Conservation (phyloP, 2,329 filamentous ascomycete species). For the Sporothrix inflata region DNA sequence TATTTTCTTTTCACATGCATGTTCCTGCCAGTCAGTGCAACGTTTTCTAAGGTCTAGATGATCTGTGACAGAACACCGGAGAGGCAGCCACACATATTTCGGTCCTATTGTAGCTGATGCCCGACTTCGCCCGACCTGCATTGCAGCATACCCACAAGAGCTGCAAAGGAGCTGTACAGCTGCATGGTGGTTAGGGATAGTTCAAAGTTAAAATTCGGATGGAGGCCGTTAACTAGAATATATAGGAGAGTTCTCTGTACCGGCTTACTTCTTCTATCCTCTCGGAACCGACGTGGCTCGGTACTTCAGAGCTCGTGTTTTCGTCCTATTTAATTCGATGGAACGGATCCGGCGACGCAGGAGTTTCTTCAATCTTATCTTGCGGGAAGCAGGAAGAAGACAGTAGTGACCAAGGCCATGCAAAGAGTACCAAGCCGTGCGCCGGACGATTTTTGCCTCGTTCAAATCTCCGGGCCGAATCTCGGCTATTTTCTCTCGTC, state of each 20-base stretch:
- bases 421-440: background rate
- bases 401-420: background rate
- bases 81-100: background rate
- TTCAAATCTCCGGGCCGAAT: conserved; percentile 20
- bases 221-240: too few relatives aligned
- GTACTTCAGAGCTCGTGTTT: background rate
- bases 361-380: too few relatives aligned
- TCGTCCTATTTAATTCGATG: too few relatives aligned
- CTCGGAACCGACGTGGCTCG: background rate
- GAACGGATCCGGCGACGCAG: too few relatives aligned
- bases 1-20: too few relatives aligned
- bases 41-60: too few relatives aligned
- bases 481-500: conserved; percentile 2
- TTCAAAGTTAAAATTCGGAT: too few relatives aligned
- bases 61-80: background rate
- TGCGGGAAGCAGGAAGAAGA: too few relatives aligned
- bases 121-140: conserved; percentile 5
- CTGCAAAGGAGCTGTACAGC: background rate
- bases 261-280: too few relatives aligned
- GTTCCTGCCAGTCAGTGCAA: too few relatives aligned
- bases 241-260: too few relatives aligned
- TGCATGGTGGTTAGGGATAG: background rate
- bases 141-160: background rate
- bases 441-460: background rate
- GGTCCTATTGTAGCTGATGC: background rate